Evolutionary conservation across 225 moss, liverwort and hornwort genomes (phyloP), one percentile per base, ranked within the genome.

Genomic region (Bryum argenteum): DNA sequence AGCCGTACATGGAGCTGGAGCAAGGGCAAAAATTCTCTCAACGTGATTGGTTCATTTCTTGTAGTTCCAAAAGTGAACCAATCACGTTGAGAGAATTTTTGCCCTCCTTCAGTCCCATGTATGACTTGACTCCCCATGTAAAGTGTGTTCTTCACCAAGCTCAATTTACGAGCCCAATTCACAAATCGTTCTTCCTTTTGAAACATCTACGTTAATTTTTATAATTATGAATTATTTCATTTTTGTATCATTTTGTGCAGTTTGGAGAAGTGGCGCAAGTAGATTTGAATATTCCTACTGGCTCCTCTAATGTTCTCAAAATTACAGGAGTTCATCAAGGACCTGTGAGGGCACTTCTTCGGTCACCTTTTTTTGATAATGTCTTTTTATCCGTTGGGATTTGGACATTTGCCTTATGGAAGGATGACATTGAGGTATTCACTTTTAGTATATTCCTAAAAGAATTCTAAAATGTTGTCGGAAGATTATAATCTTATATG

Each of bases 401-500:
- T 65, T 97, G 93, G 91, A 93, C 90, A 5, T 97, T 97, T 74
- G 97, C 93, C 10, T 68, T 97, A 5, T 97, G 93, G 91, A 97
- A 18, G n/a, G 89, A 83, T 54, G 74, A 22, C 22, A 80, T 94
- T 45, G 86, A 89, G 88, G 93, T 97, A 45, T 42, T 19, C 1
- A 18, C n/a, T 61, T 0, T 2, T 2, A 56, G 0, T 47, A 33
- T 9, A 14, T n/a, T 19, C 4, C 9, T 61, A 33, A 3, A 4
- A 33, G 4, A 44, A 1, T 62, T 37, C 16, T 8, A 61, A 28
- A 7, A 10, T n/a, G 7, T 0, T 18, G 33, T 6, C 5, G 33
- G 3, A 33, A 33, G 33, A 2, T 20, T 7, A 1, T 51, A 1
- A 22, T 24, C 19, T 21, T 62, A 1, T 38, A 5, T 33, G 33